These are phyloP conservation scores for Calamus simplicifolius DNA, from an alignment of 176 grass and related monocot genomes.

Conservation along the genomic window DNA sequence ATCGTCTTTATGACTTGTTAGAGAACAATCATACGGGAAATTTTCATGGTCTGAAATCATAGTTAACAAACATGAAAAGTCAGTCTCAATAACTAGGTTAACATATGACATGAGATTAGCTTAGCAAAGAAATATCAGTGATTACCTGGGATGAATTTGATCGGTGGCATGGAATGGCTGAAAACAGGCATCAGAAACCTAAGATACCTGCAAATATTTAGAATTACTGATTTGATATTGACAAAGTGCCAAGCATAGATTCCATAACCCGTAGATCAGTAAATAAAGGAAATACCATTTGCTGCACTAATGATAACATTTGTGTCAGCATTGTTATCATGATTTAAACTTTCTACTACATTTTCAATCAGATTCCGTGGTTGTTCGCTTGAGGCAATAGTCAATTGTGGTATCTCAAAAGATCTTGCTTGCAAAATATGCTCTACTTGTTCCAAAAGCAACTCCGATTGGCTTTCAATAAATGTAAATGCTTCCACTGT, in stretches of 20 bases:
- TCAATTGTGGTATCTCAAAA: slow-evolving; percentile 44
- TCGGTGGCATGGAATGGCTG: too few species aligned
- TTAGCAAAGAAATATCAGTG: too few species aligned
- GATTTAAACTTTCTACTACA: slow-evolving; percentile 44
- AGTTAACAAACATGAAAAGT: too few species aligned
- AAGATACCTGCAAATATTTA: too few species aligned
- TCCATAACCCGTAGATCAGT: neutral
- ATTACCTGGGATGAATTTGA: too few species aligned
- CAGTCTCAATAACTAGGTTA: too few species aligned
- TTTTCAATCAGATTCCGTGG: slow-evolving; percentile 41
- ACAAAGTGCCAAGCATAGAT: too few species aligned
- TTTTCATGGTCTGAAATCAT: slow-evolving; percentile 7
- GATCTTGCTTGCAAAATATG: slow-evolving; percentile 60
- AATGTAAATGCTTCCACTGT: slow-evolving; percentile 61
- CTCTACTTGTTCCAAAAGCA: slow-evolving; percentile 63
- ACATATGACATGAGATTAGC: too few species aligned
- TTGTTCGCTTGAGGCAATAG: slow-evolving; percentile 49
- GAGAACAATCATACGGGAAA: slow-evolving; percentile 2
- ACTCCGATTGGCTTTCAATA: slow-evolving; percentile 58
- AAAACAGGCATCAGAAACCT: too few species aligned
- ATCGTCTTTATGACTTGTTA: slow-evolving; percentile 19
- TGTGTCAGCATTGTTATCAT: slow-evolving; percentile 36
- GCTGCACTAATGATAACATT: slow-evolving; percentile 30
- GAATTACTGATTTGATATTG: too few species aligned
- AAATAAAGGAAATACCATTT: slow-evolving; percentile 37